Evolutionary conservation across 1,284 basidiomycete genomes (phyloP), one percentile per base, ranked within the genome.

Genomic region (Clitocybe nebularis): DNA sequence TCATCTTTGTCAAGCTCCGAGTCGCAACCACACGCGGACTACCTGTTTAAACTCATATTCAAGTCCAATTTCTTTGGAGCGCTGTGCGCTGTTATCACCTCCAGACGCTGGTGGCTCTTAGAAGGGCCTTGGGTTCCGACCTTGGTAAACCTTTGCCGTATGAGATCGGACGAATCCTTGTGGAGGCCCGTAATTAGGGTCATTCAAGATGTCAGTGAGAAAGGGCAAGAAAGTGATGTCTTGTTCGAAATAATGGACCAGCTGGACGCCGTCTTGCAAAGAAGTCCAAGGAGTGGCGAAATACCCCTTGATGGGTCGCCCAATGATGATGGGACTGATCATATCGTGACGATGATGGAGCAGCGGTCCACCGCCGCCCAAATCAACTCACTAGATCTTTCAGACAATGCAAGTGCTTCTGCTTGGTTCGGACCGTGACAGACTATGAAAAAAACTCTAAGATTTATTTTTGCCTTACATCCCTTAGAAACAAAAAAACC

Each of bases 91-190:
- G 39, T 36, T 5, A 46, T 48, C 20, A 34, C 32, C 5, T 46
- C 44, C 23, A 43, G 44, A 11, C 30, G 35, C 13, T 48, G 44
- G 46, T 51, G 46, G 49, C 40, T 51, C 1, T 38, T 51, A 10
- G 49, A 48, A 20, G 49, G 46, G n/a, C 41, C 16, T 8, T 51
- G 49, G 49, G 24, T 41, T 24, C 33, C 46, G 1, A 43, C 46
- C 5, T 32, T 51, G 7, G 41, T 44, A 6, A 36, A 36, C 9
- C 46, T 51, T 14, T 51, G 46, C 30, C 16, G 29, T 11, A 14
- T 46, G 10, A 36, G 44, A n/a, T 44, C 49, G 4, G 37, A 46
- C n/a, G 44, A 48, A 22, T 11, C 26, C 6, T 36, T 36, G 16
- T 51, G 49, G 49, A 34, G 23, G 9, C 46, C 36, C 33, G 26